Evolutionary conservation across 345 rosid species (phyloP).

Genomic region (Rhizophora apiculata): DNA sequence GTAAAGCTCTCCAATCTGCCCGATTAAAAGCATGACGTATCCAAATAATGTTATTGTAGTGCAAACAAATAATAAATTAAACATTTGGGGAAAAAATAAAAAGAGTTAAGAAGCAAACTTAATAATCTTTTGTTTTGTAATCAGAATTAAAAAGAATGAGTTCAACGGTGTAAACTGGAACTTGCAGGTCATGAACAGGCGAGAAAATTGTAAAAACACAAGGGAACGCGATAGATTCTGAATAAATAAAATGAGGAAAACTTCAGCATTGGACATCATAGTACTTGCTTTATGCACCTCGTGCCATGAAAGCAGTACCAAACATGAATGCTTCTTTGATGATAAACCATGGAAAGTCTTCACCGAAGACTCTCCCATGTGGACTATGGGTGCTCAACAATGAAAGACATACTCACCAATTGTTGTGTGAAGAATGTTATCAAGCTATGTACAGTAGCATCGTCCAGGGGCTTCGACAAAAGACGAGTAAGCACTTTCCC

Average conservation of each 20-base stretch:
- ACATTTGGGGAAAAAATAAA: not conserved
- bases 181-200: not conserved
- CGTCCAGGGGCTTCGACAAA: conserved; percentile 55
- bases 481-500: conserved; percentile 59
- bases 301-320: too few relatives aligned
- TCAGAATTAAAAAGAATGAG: not conserved
- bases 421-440: conserved; percentile 58
- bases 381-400: too few relatives aligned
- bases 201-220: not conserved
- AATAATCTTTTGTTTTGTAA: too few relatives aligned
- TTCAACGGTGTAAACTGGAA: not conserved
- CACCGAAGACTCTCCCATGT: not conserved
- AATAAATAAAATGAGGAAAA: too few relatives aligned
- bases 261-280: not conserved
- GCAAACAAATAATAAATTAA: not conserved
- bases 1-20: conserved; percentile 93
- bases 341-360: not conserved
- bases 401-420: conserved; percentile 59
- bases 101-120: not conserved
- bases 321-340: not conserved
- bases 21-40: conserved; percentile 41
- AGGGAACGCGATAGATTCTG: not conserved
- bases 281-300: not conserved
- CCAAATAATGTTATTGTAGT: conserved; percentile 11
- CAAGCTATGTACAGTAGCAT: conserved; percentile 55